phyloP scores from a whole-genome alignment of 2,329 filamentous ascomycete genomes.

The Fusarium nelsonii region DNA sequence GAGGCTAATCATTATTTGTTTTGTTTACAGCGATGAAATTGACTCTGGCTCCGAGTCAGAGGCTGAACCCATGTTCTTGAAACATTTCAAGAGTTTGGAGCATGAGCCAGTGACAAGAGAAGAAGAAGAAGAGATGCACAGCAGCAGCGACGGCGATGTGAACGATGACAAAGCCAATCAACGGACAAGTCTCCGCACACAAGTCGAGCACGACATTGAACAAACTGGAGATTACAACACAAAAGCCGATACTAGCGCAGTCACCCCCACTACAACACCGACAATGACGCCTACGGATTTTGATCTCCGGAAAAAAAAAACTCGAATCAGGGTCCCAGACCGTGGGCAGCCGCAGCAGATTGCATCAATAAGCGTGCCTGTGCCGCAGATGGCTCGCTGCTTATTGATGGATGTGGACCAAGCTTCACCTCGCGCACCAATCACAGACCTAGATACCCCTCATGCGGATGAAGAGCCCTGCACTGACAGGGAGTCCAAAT shows the following conservation, averaged over 20 bases:
- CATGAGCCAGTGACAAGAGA: constrained; percentile 7
- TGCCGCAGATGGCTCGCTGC: constrained; percentile 35
- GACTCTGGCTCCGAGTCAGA: neutral
- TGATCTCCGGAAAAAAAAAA: constrained; percentile 40
- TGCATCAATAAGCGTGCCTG: constrained; percentile 40
- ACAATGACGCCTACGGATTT: constrained; percentile 42
- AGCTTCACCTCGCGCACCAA: constrained; percentile 45
- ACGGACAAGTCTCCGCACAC: constrained; percentile 27
- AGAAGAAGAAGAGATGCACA: constrained; percentile 12
- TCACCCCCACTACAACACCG: constrained; percentile 35
- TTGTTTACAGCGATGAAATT: constrained; percentile 1
- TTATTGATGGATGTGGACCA: constrained; percentile 42
- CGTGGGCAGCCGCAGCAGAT: constrained; percentile 44
- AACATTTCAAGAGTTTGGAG: constrained; percentile 19
- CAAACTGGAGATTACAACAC: constrained; percentile 29
- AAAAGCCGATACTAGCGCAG: constrained; percentile 25
- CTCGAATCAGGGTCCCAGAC: constrained; percentile 30
- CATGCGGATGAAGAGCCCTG: constrained; percentile 42
- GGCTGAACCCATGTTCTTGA: constrained; percentile 4
- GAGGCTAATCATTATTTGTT: constrained; percentile 3
- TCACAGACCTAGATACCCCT: constrained; percentile 30
- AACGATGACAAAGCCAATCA: constrained; percentile 21
- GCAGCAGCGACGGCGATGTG: constrained; percentile 2
- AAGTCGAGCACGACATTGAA: constrained; percentile 13
- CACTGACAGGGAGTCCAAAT: constrained; percentile 31